A percentile compares a stretch with the other conserved stretches of the same genome.
Evolutionary conservation across 2,329 filamentous ascomycete genomes (phyloP).

Genomic region (Cladorrhinum sp.): DNA sequence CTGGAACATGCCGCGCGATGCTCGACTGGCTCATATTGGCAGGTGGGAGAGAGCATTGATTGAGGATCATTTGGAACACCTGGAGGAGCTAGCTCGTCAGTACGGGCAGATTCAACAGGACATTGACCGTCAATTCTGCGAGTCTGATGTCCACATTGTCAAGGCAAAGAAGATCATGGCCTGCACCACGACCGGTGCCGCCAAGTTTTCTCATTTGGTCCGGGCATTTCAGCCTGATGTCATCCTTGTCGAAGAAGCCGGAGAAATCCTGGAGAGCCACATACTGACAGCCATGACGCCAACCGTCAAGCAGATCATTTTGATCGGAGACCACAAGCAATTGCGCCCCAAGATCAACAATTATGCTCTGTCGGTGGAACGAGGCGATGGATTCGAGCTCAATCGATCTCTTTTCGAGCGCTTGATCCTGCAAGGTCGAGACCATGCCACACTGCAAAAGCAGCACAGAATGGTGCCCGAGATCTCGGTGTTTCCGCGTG

Average conservation of each 20-base stretch:
- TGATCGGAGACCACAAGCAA: conserved; percentile 64
- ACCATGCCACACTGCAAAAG: conserved; percentile 42
- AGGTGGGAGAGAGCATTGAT: conserved; percentile 47
- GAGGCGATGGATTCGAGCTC: conserved; percentile 49
- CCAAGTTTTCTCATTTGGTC: conserved; percentile 57
- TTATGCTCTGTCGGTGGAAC: conserved; percentile 52
- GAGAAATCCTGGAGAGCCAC: conserved; percentile 65
- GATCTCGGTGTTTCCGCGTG: conserved; percentile 57
- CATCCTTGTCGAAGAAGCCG: conserved; percentile 67
- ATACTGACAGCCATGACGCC: conserved; percentile 58
- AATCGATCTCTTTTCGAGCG: conserved; percentile 63
- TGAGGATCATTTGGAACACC: conserved; percentile 46
- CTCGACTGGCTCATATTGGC: conserved; percentile 36
- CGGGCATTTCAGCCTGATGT: conserved; percentile 54
- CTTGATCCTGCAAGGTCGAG: conserved; percentile 37
- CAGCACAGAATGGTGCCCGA: conserved; percentile 65
- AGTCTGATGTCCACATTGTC: conserved; percentile 44
- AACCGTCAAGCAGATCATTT: conserved; percentile 57
- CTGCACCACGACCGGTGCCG: conserved; percentile 69
- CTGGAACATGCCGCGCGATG: conserved; percentile 49
- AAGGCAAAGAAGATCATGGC: conserved; percentile 59
- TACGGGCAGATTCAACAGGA: conserved; percentile 42
- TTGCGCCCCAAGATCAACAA: conserved; percentile 59
- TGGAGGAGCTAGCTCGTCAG: conserved; percentile 38
- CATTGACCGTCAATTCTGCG: conserved; percentile 43